These are phyloP conservation scores for Bondarzewia mesenterica DNA, from an alignment of 1,284 basidiomycete genomes.

Conservation along the genomic window DNA sequence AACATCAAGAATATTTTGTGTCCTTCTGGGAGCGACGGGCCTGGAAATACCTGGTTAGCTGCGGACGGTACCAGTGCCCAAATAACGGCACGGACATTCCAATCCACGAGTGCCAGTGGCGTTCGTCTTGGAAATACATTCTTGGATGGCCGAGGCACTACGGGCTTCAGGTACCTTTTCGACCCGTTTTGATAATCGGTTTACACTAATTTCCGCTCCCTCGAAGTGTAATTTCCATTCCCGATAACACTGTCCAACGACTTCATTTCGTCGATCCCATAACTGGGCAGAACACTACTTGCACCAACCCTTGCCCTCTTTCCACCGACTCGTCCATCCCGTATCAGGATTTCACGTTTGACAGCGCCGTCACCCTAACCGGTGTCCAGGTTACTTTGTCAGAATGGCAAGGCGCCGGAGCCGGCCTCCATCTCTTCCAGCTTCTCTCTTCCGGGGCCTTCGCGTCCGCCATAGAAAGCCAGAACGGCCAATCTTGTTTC, in stretches of 20 bases:
- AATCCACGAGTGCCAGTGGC: constrained; percentile 67
- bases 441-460: constrained; percentile 88
- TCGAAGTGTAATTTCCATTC: constrained; percentile 74
- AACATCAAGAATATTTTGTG: constrained; percentile 78
- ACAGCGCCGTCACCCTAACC: constrained; percentile 54
- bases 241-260: constrained; percentile 77
- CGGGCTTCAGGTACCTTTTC: constrained; percentile 86
- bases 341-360: constrained; percentile 87
- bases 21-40: constrained; percentile 72
- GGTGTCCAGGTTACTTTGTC: constrained; percentile 81
- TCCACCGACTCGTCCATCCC: constrained; percentile 64
- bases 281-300: constrained; percentile 68
- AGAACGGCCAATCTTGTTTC: constrained; percentile 71
- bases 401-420: constrained; percentile 66
- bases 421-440: constrained; percentile 85
- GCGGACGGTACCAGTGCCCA: constrained; percentile 62
- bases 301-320: constrained; percentile 65
- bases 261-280: constrained; percentile 73
- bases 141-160: constrained; percentile 71
- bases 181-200: neutral
- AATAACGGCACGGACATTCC: constrained; percentile 71
- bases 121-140: constrained; percentile 90
- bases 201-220: neutral
- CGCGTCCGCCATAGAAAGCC: constrained; percentile 54
- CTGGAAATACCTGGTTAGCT: constrained; percentile 81